phyloP scores from a whole-genome alignment of 1,284 basidiomycete genomes.

The Trichosporon sp. region DNA sequence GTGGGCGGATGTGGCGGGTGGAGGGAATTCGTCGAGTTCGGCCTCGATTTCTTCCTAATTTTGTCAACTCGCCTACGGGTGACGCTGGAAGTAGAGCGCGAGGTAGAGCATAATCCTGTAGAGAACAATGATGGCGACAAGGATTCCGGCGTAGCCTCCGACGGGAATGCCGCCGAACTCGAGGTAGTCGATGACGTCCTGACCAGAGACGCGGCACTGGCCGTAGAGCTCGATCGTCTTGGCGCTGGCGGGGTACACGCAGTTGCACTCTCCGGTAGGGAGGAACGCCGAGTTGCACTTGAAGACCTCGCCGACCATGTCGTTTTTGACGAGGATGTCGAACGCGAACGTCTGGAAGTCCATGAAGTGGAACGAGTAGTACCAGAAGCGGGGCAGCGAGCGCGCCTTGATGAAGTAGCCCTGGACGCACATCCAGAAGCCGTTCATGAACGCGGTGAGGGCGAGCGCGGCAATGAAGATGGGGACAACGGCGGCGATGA shows the following conservation, averaged over 20 bases:
- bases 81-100: slow-evolving; percentile 14
- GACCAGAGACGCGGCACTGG: slow-evolving; percentile 36
- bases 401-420: slow-evolving; percentile 22
- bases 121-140: slow-evolving; percentile 44
- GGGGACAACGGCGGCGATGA: slow-evolving; percentile 57
- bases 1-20: background rate
- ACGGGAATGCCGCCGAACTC: slow-evolving; percentile 25
- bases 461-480: slow-evolving; percentile 62
- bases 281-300: slow-evolving; percentile 40
- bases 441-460: slow-evolving; percentile 57
- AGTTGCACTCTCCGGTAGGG: slow-evolving; percentile 14
- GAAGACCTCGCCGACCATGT: slow-evolving; percentile 56
- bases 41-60: background rate
- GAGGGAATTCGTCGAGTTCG: background rate
- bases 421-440: slow-evolving; percentile 59
- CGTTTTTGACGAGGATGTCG: slow-evolving; percentile 52
- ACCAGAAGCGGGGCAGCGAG: slow-evolving; percentile 21
- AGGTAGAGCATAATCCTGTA: slow-evolving; percentile 40
- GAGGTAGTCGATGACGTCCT: slow-evolving; percentile 32
- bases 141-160: slow-evolving; percentile 37
- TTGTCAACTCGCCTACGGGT: background rate
- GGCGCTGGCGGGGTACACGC: slow-evolving; percentile 15
- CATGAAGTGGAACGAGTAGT: slow-evolving; percentile 13
- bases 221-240: slow-evolving; percentile 53
- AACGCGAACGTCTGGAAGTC: slow-evolving; percentile 55